Evolutionary conservation across 169 alveolate genomes (phyloP), one percentile per base, ranked within the genome.

Genomic region (Cryptosporidium viatorum): DNA sequence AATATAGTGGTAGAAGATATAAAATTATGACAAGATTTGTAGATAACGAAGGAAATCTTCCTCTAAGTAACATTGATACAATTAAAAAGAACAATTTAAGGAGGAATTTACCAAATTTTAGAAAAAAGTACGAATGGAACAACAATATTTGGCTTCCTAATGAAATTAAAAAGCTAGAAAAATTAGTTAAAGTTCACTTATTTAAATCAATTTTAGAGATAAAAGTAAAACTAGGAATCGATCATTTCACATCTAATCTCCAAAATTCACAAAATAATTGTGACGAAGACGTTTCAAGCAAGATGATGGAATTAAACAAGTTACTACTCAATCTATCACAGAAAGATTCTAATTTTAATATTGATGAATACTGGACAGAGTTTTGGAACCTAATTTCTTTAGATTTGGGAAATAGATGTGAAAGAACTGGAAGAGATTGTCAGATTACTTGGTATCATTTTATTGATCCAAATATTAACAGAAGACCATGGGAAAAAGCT

Each of bases 391-490:
- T 62, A 51, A 33, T 80, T 37, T 39, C 89, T 37, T 62, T 80
- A 65, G 89, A 80, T 41, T 62, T 80, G 62, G 89, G 89, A 21
- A 43, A 43, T 21, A 80, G 89, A 41, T 80, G 89, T 80, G 89
- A 80, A 16, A 59, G 89, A 80, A 80, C 89, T 29, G 89, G 89
- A 31, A 59, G 68, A 23, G 89, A 80, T 16, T 80, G 89, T 62
- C 89, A 80, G 29, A 80, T 80, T 31, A 80, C 89, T 23, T 80
- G 89, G 89, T 80, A 80, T 62, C 89, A 80, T 50, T 65, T 48
- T 43, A 65, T 80, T 37, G 89, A 80, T 62, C 89, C 89, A 39
- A 80, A 80, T 18, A 80, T 67, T 14, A 80, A 80, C 33, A 80
- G 75, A 45, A 65, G 2, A 16, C 80, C 71, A 26, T 80, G 89